Evolutionary conservation across 495 filamentous ascomycete species (phyloP).

Genomic region (Coniosporium apollinis): DNA sequence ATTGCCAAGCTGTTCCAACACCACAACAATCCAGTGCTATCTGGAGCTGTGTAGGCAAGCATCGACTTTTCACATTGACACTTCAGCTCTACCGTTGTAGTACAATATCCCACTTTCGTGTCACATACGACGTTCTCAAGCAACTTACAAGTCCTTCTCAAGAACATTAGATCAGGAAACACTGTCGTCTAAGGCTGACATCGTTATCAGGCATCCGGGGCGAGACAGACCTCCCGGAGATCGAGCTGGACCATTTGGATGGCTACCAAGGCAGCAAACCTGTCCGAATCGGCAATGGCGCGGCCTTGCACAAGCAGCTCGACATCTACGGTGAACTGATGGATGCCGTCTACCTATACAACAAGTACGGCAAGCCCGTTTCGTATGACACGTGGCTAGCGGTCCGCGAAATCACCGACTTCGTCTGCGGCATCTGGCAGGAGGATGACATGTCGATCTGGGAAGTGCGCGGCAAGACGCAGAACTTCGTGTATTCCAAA

Average conservation of each 20-base stretch:
- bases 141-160: too few species aligned
- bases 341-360: constrained; percentile 60
- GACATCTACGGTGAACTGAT: constrained; percentile 65
- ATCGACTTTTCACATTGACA: too few species aligned
- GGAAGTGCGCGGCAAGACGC: constrained; percentile 56
- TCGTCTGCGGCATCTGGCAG: constrained; percentile 28
- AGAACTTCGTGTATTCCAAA: constrained; percentile 58
- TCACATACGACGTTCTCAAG: too few species aligned
- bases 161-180: too few species aligned
- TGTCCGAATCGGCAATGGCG: constrained; percentile 44
- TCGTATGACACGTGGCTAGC: constrained; percentile 54
- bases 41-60: too few species aligned
- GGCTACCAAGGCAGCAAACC: constrained; percentile 45
- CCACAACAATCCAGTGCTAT: too few species aligned
- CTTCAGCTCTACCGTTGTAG: too few species aligned
- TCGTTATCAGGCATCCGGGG: constrained; percentile 34
- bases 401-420: constrained; percentile 40
- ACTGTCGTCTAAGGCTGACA: too few species aligned
- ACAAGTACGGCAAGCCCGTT: constrained; percentile 59
- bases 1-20: too few species aligned
- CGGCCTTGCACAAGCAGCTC: constrained; percentile 55
- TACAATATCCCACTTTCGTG: too few species aligned
- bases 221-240: constrained; percentile 52
- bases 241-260: constrained; percentile 35
- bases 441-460: constrained; percentile 64